phyloP scores from a whole-genome alignment of 2,329 filamentous ascomycete genomes.

The Coniochaeta hoffmannii region DNA sequence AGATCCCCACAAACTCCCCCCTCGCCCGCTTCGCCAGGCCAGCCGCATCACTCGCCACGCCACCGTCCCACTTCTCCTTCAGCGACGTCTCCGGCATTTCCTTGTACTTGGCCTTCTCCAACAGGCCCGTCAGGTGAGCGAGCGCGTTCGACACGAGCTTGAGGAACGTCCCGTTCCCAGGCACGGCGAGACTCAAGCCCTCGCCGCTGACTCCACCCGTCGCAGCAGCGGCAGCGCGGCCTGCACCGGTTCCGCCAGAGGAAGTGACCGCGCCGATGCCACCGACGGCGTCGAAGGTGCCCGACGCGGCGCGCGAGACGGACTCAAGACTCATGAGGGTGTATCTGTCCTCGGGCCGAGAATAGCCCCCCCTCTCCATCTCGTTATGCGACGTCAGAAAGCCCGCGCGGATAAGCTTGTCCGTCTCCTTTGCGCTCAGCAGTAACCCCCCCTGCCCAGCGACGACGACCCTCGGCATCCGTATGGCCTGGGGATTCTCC shows the following conservation, averaged over 20 bases:
- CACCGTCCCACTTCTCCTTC: conserved; percentile 64
- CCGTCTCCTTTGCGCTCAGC: conserved; percentile 39
- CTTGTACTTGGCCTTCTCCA: conserved; percentile 51
- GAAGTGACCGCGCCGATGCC: conserved; percentile 58
- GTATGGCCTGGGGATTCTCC: conserved; percentile 38
- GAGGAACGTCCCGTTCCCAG: conserved; percentile 59
- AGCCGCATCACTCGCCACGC: conserved; percentile 33
- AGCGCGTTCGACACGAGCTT: conserved; percentile 57
- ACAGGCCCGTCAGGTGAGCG: conserved; percentile 50
- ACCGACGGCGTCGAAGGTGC: conserved; percentile 61
- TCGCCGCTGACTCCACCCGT: background rate
- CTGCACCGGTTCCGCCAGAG: conserved; percentile 48
- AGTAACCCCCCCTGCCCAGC: conserved; percentile 16
- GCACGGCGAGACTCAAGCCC: conserved; percentile 52
- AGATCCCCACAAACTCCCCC: conserved; percentile 48
- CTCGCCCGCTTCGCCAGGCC: conserved; percentile 35
- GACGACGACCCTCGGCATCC: conserved; percentile 23
- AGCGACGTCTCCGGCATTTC: conserved; percentile 57
- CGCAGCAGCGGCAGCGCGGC: conserved; percentile 20
- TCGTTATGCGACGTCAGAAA: conserved; percentile 50
- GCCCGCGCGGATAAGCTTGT: conserved; percentile 55
- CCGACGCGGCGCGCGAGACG: conserved; percentile 59
- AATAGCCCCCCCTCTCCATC: conserved; percentile 27
- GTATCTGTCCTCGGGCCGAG: conserved; percentile 45
- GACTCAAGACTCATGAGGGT: conserved; percentile 54